A percentile compares a stretch with the other conserved stretches of the same genome.
Conservation (phyloP, 176 grass and related monocot species). For the Neostapfia colusana region DNA sequence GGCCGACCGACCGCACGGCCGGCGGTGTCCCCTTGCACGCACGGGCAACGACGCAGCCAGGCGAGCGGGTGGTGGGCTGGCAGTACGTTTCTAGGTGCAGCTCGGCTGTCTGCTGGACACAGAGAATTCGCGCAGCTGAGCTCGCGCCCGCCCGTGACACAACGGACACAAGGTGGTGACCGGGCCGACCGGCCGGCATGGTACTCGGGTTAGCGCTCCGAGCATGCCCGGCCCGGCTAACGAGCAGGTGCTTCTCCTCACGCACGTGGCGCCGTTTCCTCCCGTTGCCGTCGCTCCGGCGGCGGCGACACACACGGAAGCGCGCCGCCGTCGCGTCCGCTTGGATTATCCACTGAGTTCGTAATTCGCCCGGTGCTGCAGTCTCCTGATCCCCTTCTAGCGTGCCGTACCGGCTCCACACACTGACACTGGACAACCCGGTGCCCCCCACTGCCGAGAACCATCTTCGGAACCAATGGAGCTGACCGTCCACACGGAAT, state of each 20-base stretch:
- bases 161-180: slow-evolving; percentile 23
- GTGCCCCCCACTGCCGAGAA: no score
- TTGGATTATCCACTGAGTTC: no score
- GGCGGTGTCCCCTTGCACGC: not conserved
- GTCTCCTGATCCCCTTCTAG: no score
- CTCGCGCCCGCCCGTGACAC: slow-evolving; percentile 16
- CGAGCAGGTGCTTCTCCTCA: not conserved
- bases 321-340: no score
- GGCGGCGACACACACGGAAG: not conserved
- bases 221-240: no score
- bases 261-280: slow-evolving; percentile 12
- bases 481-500: no score
- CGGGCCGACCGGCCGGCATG: no score
- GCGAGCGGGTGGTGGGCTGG: not conserved
- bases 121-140: not conserved
- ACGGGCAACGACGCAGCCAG: not conserved
- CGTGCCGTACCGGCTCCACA: no score
- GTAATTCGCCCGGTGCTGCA: no score
- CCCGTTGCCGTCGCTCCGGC: not conserved
- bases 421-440: no score
- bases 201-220: no score
- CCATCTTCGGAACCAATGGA: no score
- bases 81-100: not conserved
- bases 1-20: not conserved
- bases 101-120: slow-evolving; percentile 20